Conservation (phyloP, 768 basidiomycete species). For the Rhodocollybia butyracea region DNA sequence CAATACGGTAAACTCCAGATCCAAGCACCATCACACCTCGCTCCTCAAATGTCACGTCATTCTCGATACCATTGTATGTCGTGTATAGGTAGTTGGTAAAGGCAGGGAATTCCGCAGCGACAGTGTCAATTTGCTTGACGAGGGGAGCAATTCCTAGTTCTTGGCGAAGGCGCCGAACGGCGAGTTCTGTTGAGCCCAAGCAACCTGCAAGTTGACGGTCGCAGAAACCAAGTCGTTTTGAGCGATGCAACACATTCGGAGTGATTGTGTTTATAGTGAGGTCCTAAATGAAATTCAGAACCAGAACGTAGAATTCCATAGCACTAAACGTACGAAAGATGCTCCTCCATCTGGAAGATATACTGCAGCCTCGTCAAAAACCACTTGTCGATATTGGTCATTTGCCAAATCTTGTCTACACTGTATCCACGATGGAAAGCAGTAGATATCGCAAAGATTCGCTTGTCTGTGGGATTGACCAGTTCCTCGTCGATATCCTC, state of each 20-base stretch:
- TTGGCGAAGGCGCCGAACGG: conserved; percentile 85
- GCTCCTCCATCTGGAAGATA: conserved; percentile 78
- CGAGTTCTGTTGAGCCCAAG: conserved; percentile 89
- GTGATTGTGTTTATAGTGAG: conserved; percentile 65
- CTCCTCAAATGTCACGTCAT: conserved; percentile 87
- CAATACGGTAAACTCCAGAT: conserved; percentile 97
- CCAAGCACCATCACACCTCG: conserved; percentile 96
- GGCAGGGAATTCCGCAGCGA: conserved; percentile 98
- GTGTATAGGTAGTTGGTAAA: conserved; percentile 99
- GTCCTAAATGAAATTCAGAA: conserved; percentile 25
- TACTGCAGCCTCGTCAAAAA: conserved; percentile 88
- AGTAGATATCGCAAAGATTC: conserved; percentile 92
- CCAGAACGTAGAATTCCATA: background rate
- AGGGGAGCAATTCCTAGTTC: conserved; percentile 83
- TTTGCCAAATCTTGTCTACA: conserved; percentile 94
- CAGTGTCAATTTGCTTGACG: conserved; percentile 98
- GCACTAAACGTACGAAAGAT: conserved; percentile 57
- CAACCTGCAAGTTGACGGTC: conserved; percentile 84
- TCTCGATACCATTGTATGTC: conserved; percentile 94
- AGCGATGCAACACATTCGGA: conserved; percentile 61
- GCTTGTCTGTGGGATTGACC: conserved; percentile 92
- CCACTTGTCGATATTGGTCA: conserved; percentile 99
- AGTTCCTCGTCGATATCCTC: conserved; percentile 93
- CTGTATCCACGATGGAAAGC: conserved; percentile 92
- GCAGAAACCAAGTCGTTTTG: conserved; percentile 96